Conservation (phyloP, 176 grass and related monocot species). For the Avena sativa region DNA sequence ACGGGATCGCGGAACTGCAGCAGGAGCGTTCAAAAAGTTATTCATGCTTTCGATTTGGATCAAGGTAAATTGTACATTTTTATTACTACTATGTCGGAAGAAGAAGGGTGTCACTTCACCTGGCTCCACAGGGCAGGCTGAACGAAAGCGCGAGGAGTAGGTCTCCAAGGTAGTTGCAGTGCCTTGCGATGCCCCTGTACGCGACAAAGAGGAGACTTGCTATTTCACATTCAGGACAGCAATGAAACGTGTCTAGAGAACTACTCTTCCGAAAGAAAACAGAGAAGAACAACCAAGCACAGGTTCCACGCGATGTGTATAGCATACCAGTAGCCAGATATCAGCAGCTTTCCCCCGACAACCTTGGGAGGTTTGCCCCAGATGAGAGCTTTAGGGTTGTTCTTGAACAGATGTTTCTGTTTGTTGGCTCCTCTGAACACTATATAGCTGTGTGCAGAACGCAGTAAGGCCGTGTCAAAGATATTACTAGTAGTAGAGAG, state of each 20-base stretch:
- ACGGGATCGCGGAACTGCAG: slow-evolving; percentile 83
- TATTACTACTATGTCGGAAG: not conserved
- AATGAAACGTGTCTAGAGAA: not conserved
- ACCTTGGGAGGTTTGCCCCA: slow-evolving; percentile 93
- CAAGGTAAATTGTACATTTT: not conserved
- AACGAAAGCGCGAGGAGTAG: slow-evolving; percentile 88
- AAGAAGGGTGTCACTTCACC: slow-evolving; percentile 47
- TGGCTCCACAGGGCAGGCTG: slow-evolving; percentile 89
- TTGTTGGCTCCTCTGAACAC: slow-evolving; percentile 98
- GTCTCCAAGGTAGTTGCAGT: slow-evolving; percentile 97
- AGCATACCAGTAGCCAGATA: slow-evolving; percentile 91
- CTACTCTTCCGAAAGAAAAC: not conserved
- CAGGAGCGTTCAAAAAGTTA: not conserved
- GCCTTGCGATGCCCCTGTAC: slow-evolving; percentile 85
- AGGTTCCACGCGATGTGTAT: not conserved
- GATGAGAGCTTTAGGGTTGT: slow-evolving; percentile 87
- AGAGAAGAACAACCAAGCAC: not conserved
- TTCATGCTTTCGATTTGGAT: not conserved
- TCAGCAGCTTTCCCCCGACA: slow-evolving; percentile 86
- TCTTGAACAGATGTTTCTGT: slow-evolving; percentile 96
- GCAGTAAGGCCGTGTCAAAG: slow-evolving; percentile 18
- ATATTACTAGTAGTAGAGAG: slow-evolving; percentile 1
- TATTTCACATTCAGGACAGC: slow-evolving; percentile 1
- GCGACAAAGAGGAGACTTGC: not conserved
- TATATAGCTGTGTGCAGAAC: slow-evolving; percentile 62